Percentiles rank a stretch among this genome's conserved stretches.
Conservation (phyloP, 148 eudicot species). For the Nepenthes gracilis region DNA sequence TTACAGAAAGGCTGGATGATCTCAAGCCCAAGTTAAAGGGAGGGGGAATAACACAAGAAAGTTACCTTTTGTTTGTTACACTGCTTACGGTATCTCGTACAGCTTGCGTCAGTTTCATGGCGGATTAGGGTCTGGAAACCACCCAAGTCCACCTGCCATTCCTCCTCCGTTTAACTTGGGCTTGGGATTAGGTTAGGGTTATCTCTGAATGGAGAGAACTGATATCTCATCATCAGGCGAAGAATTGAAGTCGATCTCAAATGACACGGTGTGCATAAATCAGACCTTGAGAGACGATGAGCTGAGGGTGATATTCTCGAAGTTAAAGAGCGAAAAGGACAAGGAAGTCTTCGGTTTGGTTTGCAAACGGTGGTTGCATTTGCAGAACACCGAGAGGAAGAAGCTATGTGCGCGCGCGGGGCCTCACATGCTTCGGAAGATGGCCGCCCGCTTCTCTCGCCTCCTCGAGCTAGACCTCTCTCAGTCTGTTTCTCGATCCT, state of each 20-base stretch:
- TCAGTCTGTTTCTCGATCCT: constrained; percentile 65
- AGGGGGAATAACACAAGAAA: neutral
- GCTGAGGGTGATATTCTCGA: constrained; percentile 40
- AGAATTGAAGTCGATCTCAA: too few relatives aligned
- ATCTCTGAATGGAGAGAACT: neutral
- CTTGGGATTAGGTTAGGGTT: too few relatives aligned
- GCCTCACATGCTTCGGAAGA: constrained; percentile 67
- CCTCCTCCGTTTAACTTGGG: neutral
- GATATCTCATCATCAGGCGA: neutral
- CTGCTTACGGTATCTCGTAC: too few relatives aligned
- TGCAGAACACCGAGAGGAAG: constrained; percentile 72
- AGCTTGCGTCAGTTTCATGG: neutral
- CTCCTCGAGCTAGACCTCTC: constrained; percentile 61
- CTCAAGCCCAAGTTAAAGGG: too few relatives aligned
- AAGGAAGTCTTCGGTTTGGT: constrained; percentile 79
- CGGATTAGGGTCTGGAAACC: constrained; percentile 10
- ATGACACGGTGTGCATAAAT: constrained; percentile 33
- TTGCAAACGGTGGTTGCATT: constrained; percentile 73
- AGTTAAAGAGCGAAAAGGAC: constrained; percentile 44
- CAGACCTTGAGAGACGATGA: constrained; percentile 65
- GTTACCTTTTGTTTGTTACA: too few relatives aligned
- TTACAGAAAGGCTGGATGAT: too few relatives aligned
- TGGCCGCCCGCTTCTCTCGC: constrained; percentile 58
- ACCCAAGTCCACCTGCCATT: neutral
- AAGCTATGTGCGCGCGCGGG: constrained; percentile 85